These are phyloP conservation scores for Stereocaulon alpinum DNA, from an alignment of 495 filamentous ascomycete genomes.

Conservation along the genomic window DNA sequence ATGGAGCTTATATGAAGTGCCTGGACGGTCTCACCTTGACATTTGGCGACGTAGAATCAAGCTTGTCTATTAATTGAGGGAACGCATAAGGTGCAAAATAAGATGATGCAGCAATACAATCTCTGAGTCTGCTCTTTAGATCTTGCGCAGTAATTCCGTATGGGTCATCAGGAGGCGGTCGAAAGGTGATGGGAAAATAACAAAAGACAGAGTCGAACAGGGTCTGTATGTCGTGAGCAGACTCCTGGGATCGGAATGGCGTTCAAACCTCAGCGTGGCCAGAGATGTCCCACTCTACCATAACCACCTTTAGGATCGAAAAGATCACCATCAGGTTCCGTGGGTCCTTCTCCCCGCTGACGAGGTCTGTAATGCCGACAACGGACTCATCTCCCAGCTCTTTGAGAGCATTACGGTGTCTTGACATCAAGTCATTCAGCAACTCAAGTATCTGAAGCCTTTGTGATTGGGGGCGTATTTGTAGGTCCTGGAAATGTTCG, in stretches of 20 bases:
- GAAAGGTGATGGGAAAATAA: constrained; percentile 72
- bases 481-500: constrained; percentile 45
- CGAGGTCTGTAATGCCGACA: constrained; percentile 52
- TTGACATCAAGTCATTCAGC: constrained; percentile 54
- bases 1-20: not conserved
- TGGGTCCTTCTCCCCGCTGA: constrained; percentile 68
- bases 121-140: constrained; percentile 56
- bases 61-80: constrained; percentile 60
- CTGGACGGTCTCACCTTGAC: constrained; percentile 45
- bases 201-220: constrained; percentile 68
- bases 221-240: constrained; percentile 34
- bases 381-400: constrained; percentile 50
- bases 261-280: constrained; percentile 47
- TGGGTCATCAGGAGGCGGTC: constrained; percentile 63
- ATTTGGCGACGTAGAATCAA: constrained; percentile 64
- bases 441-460: constrained; percentile 55
- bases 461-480: constrained; percentile 52
- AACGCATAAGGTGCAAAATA: constrained; percentile 60
- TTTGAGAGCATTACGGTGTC: constrained; percentile 48
- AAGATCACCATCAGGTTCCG: constrained; percentile 72
- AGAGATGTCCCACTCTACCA: constrained; percentile 63
- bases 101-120: constrained; percentile 59
- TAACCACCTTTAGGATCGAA: constrained; percentile 58
- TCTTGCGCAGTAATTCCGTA: constrained; percentile 67
- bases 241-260: not conserved